phyloP scores from a whole-genome alignment of 2,329 filamentous ascomycete species.

The Aspergillus floridensis region DNA sequence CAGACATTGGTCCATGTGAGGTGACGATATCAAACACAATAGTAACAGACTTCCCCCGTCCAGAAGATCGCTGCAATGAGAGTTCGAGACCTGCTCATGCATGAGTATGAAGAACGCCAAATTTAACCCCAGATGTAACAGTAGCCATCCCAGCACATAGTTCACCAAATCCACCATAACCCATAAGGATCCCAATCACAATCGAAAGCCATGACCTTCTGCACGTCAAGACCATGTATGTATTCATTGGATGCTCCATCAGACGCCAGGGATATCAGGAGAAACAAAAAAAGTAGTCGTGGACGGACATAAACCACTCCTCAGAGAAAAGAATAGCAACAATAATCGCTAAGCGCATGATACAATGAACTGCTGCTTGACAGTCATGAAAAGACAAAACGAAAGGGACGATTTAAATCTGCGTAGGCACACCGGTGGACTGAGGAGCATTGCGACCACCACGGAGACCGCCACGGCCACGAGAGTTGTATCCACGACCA shows the following conservation, averaged over 20 bases:
- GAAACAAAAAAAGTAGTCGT: slow-evolving; percentile 12
- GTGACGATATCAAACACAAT: slow-evolving; percentile 1
- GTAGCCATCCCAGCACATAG: slow-evolving; percentile 11
- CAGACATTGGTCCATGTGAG: neutral
- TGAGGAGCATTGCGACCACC: slow-evolving; percentile 38
- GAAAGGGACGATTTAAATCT: slow-evolving; percentile 22
- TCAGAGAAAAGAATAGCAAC: slow-evolving; percentile 19
- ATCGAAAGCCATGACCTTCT: slow-evolving; percentile 23
- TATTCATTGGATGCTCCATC: slow-evolving; percentile 25
- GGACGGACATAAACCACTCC: slow-evolving; percentile 24
- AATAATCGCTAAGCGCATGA: slow-evolving; percentile 22
- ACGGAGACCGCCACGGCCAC: slow-evolving; percentile 41
- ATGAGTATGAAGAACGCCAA: slow-evolving; percentile 16
- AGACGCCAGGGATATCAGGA: slow-evolving; percentile 23
- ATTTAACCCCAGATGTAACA: slow-evolving; percentile 17
- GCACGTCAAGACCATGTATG: slow-evolving; percentile 24
- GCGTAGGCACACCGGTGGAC: slow-evolving; percentile 39
- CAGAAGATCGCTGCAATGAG: slow-evolving; percentile 16
- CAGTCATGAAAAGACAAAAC: slow-evolving; percentile 10
- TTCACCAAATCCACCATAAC: slow-evolving; percentile 20
- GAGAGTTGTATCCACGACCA: slow-evolving; percentile 40
- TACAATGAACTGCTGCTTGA: slow-evolving; percentile 10
- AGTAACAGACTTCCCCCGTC: slow-evolving; percentile 16
- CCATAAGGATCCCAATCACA: slow-evolving; percentile 17
- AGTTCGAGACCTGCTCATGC: slow-evolving; percentile 17